Conservation (phyloP, 257 asterid genomes). For the Solanum megistacrolobum region DNA sequence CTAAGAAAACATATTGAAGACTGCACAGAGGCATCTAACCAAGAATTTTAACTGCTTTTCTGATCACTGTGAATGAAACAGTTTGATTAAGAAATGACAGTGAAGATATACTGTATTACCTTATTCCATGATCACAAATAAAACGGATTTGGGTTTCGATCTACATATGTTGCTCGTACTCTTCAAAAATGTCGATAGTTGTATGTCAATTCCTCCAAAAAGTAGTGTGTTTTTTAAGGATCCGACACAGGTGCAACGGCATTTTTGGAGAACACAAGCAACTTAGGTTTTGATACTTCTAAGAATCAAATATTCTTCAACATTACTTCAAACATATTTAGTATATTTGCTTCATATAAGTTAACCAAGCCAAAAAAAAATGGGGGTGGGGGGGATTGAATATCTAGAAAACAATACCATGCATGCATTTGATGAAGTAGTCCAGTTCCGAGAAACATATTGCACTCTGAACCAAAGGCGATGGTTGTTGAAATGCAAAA, state of each 20-base stretch:
- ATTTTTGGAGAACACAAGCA: not conserved
- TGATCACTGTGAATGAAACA: not conserved
- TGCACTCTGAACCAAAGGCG: constrained; percentile 34
- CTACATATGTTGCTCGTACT: not conserved
- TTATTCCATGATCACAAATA: not conserved
- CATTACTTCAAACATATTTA: not conserved
- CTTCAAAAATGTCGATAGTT: not conserved
- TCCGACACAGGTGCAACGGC: not conserved
- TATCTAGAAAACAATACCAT: constrained; percentile 27
- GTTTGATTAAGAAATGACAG: not conserved
- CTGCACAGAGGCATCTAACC: not conserved
- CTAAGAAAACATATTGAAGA: not conserved
- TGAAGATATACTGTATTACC: not conserved
- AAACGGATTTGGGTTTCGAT: not conserved
- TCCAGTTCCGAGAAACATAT: constrained; percentile 43
- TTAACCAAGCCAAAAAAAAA: not conserved
- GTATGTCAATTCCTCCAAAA: not conserved
- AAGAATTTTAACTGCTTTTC: not conserved
- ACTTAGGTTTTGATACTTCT: not conserved
- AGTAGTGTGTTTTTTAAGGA: not conserved
- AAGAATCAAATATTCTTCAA: not conserved
- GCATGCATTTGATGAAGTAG: constrained; percentile 55
- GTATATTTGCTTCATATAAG: not conserved
- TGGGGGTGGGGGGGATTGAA: not conserved
- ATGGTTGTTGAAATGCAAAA: constrained; percentile 41